Conservation (phyloP, 2,329 filamentous ascomycete species). For the Penicillium corylophilum region DNA sequence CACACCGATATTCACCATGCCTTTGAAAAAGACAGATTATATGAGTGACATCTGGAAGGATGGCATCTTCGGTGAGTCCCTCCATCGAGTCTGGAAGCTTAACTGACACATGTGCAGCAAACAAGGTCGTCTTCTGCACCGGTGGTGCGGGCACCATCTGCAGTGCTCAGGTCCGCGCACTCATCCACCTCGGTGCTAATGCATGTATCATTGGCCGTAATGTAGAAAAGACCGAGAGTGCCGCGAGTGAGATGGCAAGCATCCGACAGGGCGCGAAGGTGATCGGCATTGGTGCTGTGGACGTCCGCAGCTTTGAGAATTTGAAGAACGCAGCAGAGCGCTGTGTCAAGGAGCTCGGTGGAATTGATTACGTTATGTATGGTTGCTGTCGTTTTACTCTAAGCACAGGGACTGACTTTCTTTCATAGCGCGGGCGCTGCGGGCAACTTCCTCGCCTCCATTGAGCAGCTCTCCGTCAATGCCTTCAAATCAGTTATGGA, state of each 20-base stretch:
- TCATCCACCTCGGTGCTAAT: slow-evolving; percentile 87
- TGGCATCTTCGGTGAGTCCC: slow-evolving; percentile 72
- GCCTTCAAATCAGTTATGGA: slow-evolving; percentile 96
- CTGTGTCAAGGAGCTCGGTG: slow-evolving; percentile 78
- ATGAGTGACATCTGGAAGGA: slow-evolving; percentile 82
- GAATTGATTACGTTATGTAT: slow-evolving; percentile 90
- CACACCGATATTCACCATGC: slow-evolving; percentile 50
- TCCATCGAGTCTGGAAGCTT: neutral
- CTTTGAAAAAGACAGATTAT: slow-evolving; percentile 70
- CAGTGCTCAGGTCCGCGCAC: slow-evolving; percentile 85
- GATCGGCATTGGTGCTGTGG: slow-evolving; percentile 72
- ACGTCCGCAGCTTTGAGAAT: slow-evolving; percentile 70
- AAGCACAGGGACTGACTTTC: slow-evolving; percentile 11
- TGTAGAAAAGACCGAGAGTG: slow-evolving; percentile 78
- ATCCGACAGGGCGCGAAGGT: slow-evolving; percentile 78
- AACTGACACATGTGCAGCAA: slow-evolving; percentile 52
- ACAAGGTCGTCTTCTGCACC: slow-evolving; percentile 91
- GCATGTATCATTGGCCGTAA: slow-evolving; percentile 93
- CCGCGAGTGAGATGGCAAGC: slow-evolving; percentile 78
- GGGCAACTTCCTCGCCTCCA: slow-evolving; percentile 89
- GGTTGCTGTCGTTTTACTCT: neutral
- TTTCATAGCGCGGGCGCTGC: slow-evolving; percentile 76
- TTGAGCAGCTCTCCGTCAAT: slow-evolving; percentile 77
- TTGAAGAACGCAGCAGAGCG: slow-evolving; percentile 72
- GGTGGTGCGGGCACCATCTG: slow-evolving; percentile 93